phyloP scores from a whole-genome alignment of 1,284 basidiomycete genomes.

The Ustilago shanxiensis region DNA sequence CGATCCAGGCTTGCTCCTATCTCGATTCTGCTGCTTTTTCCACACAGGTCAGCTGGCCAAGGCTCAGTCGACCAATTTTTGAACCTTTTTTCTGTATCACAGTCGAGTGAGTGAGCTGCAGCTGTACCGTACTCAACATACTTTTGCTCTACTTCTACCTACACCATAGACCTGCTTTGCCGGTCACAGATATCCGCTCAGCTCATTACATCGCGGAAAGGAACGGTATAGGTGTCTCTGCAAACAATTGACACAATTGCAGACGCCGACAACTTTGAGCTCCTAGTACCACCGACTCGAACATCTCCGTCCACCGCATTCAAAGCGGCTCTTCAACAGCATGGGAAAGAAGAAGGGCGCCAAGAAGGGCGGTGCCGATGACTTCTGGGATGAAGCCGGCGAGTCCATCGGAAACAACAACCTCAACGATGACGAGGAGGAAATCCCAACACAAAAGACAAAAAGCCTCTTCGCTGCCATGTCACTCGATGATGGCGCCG shows the following conservation, averaged over 20 bases:
- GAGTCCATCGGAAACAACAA: conserved; percentile 51
- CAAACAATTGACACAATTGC: conserved; percentile 10
- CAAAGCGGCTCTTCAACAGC: conserved; percentile 20
- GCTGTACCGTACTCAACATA: not conserved
- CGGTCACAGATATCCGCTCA: conserved; percentile 18
- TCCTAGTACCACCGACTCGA: not conserved
- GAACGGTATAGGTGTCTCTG: conserved; percentile 5
- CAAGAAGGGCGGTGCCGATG: conserved; percentile 60
- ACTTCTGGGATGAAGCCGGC: conserved; percentile 64
- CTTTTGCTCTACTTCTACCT: not conserved
- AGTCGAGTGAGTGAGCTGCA: conserved; percentile 1
- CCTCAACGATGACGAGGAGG: conserved; percentile 23
- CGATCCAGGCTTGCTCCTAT: not conserved
- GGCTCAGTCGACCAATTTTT: conserved; percentile 1
- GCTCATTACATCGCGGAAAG: conserved; percentile 7
- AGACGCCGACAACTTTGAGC: not conserved
- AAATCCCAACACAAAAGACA: conserved; percentile 24
- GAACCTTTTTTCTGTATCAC: not conserved
- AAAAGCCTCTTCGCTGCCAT: conserved; percentile 53
- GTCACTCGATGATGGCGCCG: conserved; percentile 41
- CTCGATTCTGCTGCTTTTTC: not conserved
- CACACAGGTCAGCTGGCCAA: not conserved
- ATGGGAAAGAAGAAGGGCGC: conserved; percentile 68
- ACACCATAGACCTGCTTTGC: not conserved
- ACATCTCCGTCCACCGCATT: conserved; percentile 1